Evolutionary conservation across 148 eudicot species (phyloP), one percentile per base, ranked within the genome.

Genomic region (Camellia sinensis): DNA sequence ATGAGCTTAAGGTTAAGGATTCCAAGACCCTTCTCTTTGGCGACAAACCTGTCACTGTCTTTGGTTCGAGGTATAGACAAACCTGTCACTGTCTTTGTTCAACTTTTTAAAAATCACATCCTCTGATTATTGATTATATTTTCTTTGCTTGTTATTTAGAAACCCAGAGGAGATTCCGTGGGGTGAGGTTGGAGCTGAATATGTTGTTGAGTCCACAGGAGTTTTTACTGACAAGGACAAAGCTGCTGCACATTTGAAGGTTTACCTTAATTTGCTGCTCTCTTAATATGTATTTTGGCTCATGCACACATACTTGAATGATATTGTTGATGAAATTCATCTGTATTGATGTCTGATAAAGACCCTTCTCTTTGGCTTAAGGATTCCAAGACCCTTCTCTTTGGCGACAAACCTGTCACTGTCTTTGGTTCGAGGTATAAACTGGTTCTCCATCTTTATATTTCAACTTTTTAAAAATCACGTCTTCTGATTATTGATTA

Each of bases 161-260:
- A 84, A 84, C 79, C 94, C 94, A 1, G 89, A 89, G 65, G 91
- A 91, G 80, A 91, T 63, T 65, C 77, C 48, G 57, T 74, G 77
- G 77, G 77, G 81, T 17, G 73, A 80, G 52, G 79, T 84, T 56
- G 92, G 88, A 74, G 92, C 90, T 77, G 89, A 89, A 1, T 89
- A 70, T 74, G 89, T 89, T 66, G 83, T 89, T 14, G 92, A 89
- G 76, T 89, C 92, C 22, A 87, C 92, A 2, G 92, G 92, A 17
- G 92, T 87, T 62, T 89, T 89, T 64, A 87, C 90, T 60, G 89
- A 87, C 70, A 84, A 86, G 89, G 90, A 87, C 72, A 91, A 89
- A 68, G 94, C 94, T 73, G 90, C 94, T 70, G 91, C 89, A 29
- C 94, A 91, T 74, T 50, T 89, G 75, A 91, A 89, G 94, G 94